These are phyloP conservation scores for Scutellaria baicalensis DNA, from an alignment of 257 asterid species.

Conservation along the genomic window DNA sequence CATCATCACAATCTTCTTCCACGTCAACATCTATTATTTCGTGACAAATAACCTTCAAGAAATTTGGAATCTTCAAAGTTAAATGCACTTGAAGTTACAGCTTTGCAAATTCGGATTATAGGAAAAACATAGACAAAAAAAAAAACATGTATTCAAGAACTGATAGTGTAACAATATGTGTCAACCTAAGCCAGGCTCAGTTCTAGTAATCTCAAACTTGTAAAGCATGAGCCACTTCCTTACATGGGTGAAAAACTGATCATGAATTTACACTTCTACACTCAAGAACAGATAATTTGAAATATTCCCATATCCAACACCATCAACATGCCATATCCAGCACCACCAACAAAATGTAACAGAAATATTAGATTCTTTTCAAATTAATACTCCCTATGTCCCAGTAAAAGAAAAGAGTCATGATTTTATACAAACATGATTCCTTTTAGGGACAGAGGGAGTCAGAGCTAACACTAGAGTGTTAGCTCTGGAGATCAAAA, in stretches of 20 bases:
- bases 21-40: slow-evolving; percentile 75
- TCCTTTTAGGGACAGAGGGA: too few relatives aligned
- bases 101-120: neutral
- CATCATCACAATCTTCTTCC: slow-evolving; percentile 51
- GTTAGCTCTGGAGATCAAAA: too few relatives aligned
- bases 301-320: neutral
- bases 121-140: neutral
- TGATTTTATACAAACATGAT: too few relatives aligned
- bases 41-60: slow-evolving; percentile 45
- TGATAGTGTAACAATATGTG: neutral
- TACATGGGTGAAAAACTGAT: neutral
- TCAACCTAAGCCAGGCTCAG: neutral
- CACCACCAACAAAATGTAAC: neutral
- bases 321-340: neutral
- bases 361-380: neutral
- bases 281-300: neutral
- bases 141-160: too few relatives aligned
- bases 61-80: neutral
- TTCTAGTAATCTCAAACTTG: neutral
- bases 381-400: too few relatives aligned
- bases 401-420: too few relatives aligned
- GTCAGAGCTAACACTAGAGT: too few relatives aligned
- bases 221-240: neutral
- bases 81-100: neutral
- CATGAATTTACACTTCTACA: neutral